Evolutionary conservation across 2,329 filamentous ascomycete species (phyloP).

Genomic region (Fusarium caatingaense): DNA sequence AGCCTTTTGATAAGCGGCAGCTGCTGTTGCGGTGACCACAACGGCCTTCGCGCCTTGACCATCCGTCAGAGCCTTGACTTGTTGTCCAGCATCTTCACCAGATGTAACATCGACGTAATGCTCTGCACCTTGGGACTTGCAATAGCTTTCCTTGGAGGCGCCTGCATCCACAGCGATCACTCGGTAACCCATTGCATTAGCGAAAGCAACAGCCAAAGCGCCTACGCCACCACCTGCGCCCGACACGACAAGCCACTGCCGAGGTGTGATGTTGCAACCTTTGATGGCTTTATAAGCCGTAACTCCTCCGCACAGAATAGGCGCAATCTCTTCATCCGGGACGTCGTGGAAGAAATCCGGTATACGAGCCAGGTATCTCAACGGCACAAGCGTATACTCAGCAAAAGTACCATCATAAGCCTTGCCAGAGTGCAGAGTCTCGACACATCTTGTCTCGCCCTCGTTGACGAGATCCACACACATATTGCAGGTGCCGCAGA

Average conservation of each 20-base stretch:
- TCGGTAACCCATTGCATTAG: constrained; percentile 55
- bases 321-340: constrained; percentile 53
- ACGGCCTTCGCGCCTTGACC: constrained; percentile 42
- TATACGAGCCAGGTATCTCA: constrained; percentile 48
- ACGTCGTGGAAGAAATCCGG: constrained; percentile 42
- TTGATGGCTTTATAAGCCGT: constrained; percentile 58
- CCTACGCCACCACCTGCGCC: constrained; percentile 57
- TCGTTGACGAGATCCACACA: constrained; percentile 48
- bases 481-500: constrained; percentile 49
- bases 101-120: constrained; percentile 52
- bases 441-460: constrained; percentile 52
- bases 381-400: constrained; percentile 52
- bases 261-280: constrained; percentile 46
- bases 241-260: constrained; percentile 52
- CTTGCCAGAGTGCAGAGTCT: constrained; percentile 49
- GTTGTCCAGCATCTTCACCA: constrained; percentile 10
- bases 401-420: constrained; percentile 54
- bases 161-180: constrained; percentile 55
- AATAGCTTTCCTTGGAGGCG: constrained; percentile 47
- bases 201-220: constrained; percentile 54
- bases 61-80: constrained; percentile 28
- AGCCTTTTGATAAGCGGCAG: constrained; percentile 50
- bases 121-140: constrained; percentile 51
- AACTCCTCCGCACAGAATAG: constrained; percentile 57
- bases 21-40: constrained; percentile 48